Base-by-base conservation (phyloP, 139 green algal species). In the Desmodesmus armatus region DNA sequence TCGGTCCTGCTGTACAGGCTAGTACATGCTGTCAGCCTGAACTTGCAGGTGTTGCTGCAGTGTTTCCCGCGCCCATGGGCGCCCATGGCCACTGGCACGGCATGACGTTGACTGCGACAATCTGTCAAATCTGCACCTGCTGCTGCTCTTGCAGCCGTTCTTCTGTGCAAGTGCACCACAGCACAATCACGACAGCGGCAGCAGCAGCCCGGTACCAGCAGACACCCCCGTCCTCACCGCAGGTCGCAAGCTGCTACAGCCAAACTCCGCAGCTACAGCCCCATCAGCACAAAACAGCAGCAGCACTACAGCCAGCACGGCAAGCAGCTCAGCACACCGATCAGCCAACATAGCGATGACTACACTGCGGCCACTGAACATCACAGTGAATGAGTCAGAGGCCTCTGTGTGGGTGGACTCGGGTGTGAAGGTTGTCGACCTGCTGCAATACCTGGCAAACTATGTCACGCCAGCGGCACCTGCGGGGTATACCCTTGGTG, bases 401-500 rank as follows among this genome's bases (percentile, higher is more conserved):
- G 0, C 84, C 35, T 94, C 88, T 0, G 96, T 98, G 25, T 93
- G 78, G 23, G 94, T 96, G 0, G 89, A 92, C 23, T 94, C 94
- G 1, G 77, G 60, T 41, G 76, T 84, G 37, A 80, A 80, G 6
- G 72, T 47, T 11, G 41, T 62, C 11, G 74, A 83, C 40, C 74
- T 87, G 73, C 62, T 84, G 47, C n/a, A 97, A 62, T 98, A 96
- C 84, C 90, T 99, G 33, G 88, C 90, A n/a, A 82, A 91, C 55
- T 97, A 97, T 88, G 87, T 87, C 7, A 94, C 91, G 25, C 78
- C 71, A 41, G 82, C 75, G 5, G 90, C 89, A 27, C 92, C 92
- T 5, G 37, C 85, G 0, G 96, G 96, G 0, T 98, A 91, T 80
- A 95, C 89, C 0, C 89, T 98, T 55, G 86, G 89, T 40, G 90